phyloP scores from a whole-genome alignment of 2,329 filamentous ascomycete species.

The Cryphonectria radicalis region DNA sequence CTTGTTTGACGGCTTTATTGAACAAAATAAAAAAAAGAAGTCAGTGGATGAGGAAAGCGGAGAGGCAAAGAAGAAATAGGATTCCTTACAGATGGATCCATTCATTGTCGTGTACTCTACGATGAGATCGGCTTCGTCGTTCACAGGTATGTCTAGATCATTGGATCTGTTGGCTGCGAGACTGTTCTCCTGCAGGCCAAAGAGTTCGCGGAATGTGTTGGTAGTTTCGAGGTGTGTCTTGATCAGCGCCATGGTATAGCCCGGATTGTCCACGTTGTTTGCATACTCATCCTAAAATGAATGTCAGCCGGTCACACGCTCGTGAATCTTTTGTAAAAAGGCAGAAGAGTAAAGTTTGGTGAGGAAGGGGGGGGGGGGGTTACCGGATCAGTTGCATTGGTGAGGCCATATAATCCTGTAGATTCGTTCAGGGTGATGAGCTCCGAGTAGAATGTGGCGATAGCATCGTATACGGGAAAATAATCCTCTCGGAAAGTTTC shows the following conservation, averaged over 20 bases:
- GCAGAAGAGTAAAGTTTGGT: too few species aligned
- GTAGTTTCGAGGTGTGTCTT: conserved; percentile 58
- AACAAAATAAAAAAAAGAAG: neutral
- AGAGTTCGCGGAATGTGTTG: conserved; percentile 60
- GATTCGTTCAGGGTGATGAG: conserved; percentile 63
- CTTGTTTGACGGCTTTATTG: conserved; percentile 23
- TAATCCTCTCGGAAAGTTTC: conserved; percentile 41
- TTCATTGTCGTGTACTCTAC: conserved; percentile 70
- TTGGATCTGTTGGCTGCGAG: conserved; percentile 18
- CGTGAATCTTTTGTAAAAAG: neutral
- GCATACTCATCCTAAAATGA: conserved; percentile 63
- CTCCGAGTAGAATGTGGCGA: conserved; percentile 65
- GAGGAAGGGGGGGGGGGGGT: conserved; percentile 10
- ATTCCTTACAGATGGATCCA: conserved; percentile 47
- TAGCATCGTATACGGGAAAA: conserved; percentile 66
- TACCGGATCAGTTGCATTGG: conserved; percentile 74
- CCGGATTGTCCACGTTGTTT: conserved; percentile 69
- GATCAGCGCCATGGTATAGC: conserved; percentile 69
- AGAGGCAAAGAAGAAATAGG: neutral
- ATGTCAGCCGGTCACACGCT: neutral
- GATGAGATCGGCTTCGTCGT: conserved; percentile 52
- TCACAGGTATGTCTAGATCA: conserved; percentile 9
- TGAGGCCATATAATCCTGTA: conserved; percentile 46
- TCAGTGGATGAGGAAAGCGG: neutral
- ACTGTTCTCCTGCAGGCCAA: conserved; percentile 56